Evolutionary conservation across 352 stramenopile genomes (phyloP), one percentile per base, ranked within the genome.

Genomic region (Globisporangium nunn): DNA sequence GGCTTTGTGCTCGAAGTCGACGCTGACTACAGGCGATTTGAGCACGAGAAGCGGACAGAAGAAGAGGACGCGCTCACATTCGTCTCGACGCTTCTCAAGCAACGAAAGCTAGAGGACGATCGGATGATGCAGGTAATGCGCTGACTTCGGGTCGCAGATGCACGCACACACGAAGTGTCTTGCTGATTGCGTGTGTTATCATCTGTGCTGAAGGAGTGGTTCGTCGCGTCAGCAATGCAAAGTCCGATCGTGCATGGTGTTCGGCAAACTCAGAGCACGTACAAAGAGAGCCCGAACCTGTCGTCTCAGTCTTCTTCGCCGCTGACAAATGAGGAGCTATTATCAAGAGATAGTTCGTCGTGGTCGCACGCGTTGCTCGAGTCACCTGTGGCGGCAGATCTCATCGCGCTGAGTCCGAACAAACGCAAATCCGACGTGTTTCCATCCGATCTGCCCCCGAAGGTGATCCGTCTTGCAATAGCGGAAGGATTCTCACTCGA

Each of bases 1-100:
- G 60, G 67, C 1, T 75, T 89, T 50, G 40, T 89, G 15, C 53
- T 89, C 31, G 64, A 85, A 30, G 58, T 87, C 29, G 79, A 89
- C 52, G 71, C 71, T 17, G 73, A 82, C 40, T 87, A 87, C 55
- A 66, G 72, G 35, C 71, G 73, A 11, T 78, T 84, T 35, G 63
- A 67, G 33, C 40, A 78, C n/a, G 65, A 75, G 30, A 70, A 82
- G 18, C 45, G 47, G 15, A 47, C 74, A 8, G 79, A 89, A 40
- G 62, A 75, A 44, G 35, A 67, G 4, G 56, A 86, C 44, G 77
- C 73, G 15, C 58, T 60, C 29, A 87, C 77, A 1, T 89, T 87
- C 50, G 62, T 83, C 17, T 64, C 72, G 15, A 72, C 65, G 11
- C 55, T 89, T 2, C 52, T 87, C 23, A 67, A 58, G 0, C 62